These are phyloP conservation scores for Suillus clintonianus DNA, from an alignment of 768 basidiomycete species.

Conservation along the genomic window DNA sequence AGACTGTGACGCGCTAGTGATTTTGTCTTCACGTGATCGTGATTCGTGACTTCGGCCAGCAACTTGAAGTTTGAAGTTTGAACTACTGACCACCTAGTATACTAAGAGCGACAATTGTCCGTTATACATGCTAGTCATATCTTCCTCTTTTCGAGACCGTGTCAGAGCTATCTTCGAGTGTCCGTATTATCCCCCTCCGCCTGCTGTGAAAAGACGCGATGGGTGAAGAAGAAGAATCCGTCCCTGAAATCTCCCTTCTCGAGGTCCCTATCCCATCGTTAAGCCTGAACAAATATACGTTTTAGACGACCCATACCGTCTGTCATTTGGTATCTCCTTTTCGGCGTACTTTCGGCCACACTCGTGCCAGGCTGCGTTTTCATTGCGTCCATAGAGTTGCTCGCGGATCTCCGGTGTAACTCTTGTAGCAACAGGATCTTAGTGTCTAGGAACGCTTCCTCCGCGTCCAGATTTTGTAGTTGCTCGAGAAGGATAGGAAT, in stretches of 20 bases:
- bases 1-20: background rate
- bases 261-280: background rate
- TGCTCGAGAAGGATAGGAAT: background rate
- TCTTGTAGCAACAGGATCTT: background rate
- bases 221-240: background rate
- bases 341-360: background rate
- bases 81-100: background rate
- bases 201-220: background rate
- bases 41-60: background rate
- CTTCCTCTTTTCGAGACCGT: background rate
- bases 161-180: background rate
- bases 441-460: background rate
- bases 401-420: background rate
- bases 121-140: background rate
- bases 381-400: background rate
- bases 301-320: background rate
- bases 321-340: background rate
- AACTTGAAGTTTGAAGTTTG: background rate
- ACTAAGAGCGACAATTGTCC: background rate
- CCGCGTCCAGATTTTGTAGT: background rate
- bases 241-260: background rate
- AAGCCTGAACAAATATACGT: background rate
- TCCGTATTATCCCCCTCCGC: background rate
- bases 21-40: background rate
- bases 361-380: background rate